Conservation (phyloP, 176 grass and related monocot genomes). For the Hsuehochloa calcarea region DNA sequence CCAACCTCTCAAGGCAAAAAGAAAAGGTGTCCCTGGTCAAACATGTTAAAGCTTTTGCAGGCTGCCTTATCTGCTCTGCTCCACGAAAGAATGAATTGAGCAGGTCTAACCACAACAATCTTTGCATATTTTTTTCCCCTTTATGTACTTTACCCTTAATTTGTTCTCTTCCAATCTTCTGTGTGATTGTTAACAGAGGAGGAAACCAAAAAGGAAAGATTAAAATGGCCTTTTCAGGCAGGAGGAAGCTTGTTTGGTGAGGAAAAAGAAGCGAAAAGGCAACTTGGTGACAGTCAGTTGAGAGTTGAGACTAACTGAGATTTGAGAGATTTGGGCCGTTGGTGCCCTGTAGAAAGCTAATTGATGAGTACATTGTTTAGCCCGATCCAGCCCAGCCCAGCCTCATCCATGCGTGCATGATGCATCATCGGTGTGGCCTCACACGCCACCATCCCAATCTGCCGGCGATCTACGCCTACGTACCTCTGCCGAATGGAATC, state of each 20-base stretch:
- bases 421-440: too few species aligned
- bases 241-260: not conserved
- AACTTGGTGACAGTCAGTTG: not conserved
- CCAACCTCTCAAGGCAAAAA: not conserved
- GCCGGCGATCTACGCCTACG: too few species aligned
- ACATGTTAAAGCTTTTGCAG: not conserved
- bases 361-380: too few species aligned
- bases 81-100: conserved; percentile 11
- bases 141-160: not conserved
- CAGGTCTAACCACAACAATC: conserved; percentile 20
- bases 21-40: conserved; percentile 12
- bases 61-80: conserved; percentile 22
- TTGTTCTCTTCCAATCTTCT: not conserved
- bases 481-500: too few species aligned
- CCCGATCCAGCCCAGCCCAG: too few species aligned
- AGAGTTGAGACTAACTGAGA: too few species aligned
- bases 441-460: too few species aligned
- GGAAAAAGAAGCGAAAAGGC: not conserved
- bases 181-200: not conserved
- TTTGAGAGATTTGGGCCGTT: too few species aligned
- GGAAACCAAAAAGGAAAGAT: not conserved
- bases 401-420: too few species aligned
- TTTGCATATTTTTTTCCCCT: not conserved
- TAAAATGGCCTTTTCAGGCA: not conserved
- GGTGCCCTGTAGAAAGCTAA: too few species aligned